Percentiles rank a stretch among this genome's conserved stretches.
These are phyloP conservation scores for Umbelopsis vinacea DNA, from an alignment of 192 early-diverging fungal genomes.

Conservation along the genomic window DNA sequence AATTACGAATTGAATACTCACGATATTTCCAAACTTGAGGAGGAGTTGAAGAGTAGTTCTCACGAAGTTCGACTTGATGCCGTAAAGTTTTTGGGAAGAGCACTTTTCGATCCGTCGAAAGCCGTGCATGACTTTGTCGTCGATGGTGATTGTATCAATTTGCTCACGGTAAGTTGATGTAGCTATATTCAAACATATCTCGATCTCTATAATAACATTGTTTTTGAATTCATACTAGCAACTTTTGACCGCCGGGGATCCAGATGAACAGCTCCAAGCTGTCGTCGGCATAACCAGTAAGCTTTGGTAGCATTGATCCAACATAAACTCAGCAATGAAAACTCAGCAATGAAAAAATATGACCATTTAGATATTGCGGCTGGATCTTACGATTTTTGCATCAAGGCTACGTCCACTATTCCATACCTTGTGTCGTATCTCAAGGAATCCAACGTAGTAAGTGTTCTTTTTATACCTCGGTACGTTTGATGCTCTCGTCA, in stretches of 20 bases:
- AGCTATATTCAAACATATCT: background rate
- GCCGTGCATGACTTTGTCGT: conserved; percentile 32
- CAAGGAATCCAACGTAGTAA: conserved; percentile 3
- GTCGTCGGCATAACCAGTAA: conserved; percentile 37
- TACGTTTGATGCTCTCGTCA: background rate
- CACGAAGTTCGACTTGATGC: conserved; percentile 32
- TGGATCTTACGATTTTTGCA: conserved; percentile 39
- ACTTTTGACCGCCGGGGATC: conserved; percentile 21
- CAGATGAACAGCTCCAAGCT: conserved; percentile 27
- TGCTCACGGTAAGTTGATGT: conserved; percentile 25
- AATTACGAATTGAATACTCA: conserved; percentile 23
- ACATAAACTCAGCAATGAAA: conserved; percentile 19
- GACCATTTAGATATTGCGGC: conserved; percentile 37
- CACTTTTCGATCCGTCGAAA: conserved; percentile 34
- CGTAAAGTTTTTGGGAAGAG: conserved; percentile 27
- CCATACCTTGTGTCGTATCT: conserved; percentile 27
- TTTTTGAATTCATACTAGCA: conserved; percentile 12
- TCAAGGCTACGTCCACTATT: conserved; percentile 26
- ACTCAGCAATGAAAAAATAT: background rate
- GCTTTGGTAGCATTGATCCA: background rate
- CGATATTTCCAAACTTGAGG: conserved; percentile 24
- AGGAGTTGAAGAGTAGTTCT: conserved; percentile 26
- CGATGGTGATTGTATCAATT: conserved; percentile 35
- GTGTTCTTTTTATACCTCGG: background rate
- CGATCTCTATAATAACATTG: background rate